phyloP scores from a whole-genome alignment of 345 rosid species.

The Gynandropsis gynandra region DNA sequence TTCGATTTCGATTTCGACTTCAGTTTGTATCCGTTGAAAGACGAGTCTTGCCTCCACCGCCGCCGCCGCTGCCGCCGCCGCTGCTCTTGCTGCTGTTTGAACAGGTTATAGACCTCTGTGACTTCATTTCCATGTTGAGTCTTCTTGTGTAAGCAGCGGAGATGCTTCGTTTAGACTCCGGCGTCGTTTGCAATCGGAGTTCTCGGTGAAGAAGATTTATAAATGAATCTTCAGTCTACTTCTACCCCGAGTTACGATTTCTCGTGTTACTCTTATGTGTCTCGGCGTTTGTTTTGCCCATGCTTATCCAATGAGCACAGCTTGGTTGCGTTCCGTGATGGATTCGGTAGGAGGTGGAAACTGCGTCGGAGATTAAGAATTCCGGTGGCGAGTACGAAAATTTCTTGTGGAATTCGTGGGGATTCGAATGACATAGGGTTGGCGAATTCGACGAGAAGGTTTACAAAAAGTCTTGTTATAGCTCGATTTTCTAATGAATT shows the following conservation, averaged over 20 bases:
- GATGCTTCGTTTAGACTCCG: conserved; percentile 21
- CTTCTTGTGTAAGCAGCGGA: conserved; percentile 4
- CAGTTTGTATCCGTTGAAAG: too few relatives aligned
- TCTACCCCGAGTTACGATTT: conserved; percentile 29
- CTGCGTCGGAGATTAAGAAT: conserved; percentile 17
- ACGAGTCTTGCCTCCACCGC: too few relatives aligned
- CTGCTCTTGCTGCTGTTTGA: too few relatives aligned
- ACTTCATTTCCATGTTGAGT: conserved; percentile 8
- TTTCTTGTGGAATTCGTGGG: conserved; percentile 32
- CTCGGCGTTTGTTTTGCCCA: conserved; percentile 32
- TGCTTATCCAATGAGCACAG: conserved; percentile 32
- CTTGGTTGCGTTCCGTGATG: conserved; percentile 21
- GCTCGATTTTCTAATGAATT: conserved; percentile 46
- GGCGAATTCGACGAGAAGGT: conserved; percentile 29
- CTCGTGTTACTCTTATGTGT: conserved; percentile 12
- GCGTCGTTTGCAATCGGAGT: conserved; percentile 16
- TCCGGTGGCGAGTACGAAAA: conserved; percentile 17
- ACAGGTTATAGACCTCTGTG: too few relatives aligned
- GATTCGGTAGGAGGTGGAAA: conserved; percentile 18
- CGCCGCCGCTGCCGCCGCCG: too few relatives aligned
- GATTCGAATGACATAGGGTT: conserved; percentile 31
- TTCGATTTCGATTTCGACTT: too few relatives aligned
- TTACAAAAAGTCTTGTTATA: conserved; percentile 31
- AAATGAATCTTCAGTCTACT: conserved; percentile 53
- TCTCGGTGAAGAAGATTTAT: conserved; percentile 19